phyloP scores from a whole-genome alignment of 768 basidiomycete species.

The Asterophora lycoperdoides region DNA sequence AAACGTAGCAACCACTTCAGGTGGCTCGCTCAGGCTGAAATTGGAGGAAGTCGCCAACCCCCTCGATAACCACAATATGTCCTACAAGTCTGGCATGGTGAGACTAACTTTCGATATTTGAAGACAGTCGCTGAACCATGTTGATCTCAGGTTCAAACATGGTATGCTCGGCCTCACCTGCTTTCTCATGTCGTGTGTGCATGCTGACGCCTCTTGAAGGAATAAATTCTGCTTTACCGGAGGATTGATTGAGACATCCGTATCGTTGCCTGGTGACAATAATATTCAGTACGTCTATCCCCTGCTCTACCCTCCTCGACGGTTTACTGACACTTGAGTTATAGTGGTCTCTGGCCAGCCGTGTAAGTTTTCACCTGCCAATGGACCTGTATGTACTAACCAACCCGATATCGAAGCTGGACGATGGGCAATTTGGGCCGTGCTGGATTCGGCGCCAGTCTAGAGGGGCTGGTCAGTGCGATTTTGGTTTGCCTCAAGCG shows the following conservation, averaged over 20 bases:
- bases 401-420: constrained; percentile 28
- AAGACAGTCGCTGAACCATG: not conserved
- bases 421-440: constrained; percentile 57
- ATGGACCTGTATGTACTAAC: not conserved
- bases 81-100: constrained; percentile 55
- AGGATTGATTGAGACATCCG: constrained; percentile 55
- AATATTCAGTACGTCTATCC: constrained; percentile 26
- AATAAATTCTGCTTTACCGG: constrained; percentile 77
- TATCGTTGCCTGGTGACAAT: constrained; percentile 30
- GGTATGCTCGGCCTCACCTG: constrained; percentile 17
- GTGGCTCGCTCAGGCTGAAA: constrained; percentile 69
- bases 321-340: constrained; percentile 1
- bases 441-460: constrained; percentile 67
- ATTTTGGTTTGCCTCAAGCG: not conserved
- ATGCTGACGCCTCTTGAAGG: constrained; percentile 20
- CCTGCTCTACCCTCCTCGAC: not conserved
- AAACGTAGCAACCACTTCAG: constrained; percentile 50
- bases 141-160: constrained; percentile 29
- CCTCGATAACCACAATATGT: constrained; percentile 58
- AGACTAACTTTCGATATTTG: constrained; percentile 16
- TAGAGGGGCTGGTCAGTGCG: constrained; percentile 58
- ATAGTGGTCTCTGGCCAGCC: constrained; percentile 38
- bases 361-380: constrained; percentile 22
- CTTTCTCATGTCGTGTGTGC: not conserved
- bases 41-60: constrained; percentile 47